Conservation (phyloP, 2,329 filamentous ascomycete genomes). For the Clonostachys rhizophaga region DNA sequence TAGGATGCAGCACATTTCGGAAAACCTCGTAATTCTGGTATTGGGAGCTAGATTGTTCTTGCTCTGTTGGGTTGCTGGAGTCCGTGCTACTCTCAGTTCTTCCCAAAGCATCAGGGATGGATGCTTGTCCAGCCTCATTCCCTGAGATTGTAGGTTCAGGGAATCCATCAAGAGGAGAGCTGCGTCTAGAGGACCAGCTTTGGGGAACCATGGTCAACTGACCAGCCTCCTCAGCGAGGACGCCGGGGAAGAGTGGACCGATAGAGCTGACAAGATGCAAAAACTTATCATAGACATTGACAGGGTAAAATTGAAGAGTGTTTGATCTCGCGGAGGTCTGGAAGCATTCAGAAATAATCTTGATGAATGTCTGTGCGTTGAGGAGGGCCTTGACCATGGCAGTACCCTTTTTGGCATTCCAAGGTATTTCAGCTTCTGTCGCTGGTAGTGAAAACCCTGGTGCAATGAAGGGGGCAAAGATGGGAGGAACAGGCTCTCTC, state of each 20-base stretch:
- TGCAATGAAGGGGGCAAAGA: conserved; percentile 65
- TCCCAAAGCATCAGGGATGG: conserved; percentile 22
- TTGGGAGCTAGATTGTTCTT: conserved; percentile 35
- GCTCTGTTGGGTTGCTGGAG: conserved; percentile 19
- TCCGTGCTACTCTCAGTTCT: conserved; percentile 14
- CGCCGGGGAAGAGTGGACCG: conserved; percentile 72
- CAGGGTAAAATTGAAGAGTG: conserved; percentile 61
- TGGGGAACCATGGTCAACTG: conserved; percentile 70
- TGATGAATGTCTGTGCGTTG: conserved; percentile 70
- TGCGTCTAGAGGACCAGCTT: conserved; percentile 42
- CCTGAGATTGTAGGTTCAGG: not conserved
- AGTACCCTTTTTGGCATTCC: conserved; percentile 62
- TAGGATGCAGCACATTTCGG: conserved; percentile 70
- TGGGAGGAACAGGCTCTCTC: conserved; percentile 48
- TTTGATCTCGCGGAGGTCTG: conserved; percentile 59
- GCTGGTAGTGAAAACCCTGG: conserved; percentile 28
- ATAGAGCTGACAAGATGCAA: conserved; percentile 67
- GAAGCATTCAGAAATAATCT: conserved; percentile 71
- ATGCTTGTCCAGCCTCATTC: conserved; percentile 3
- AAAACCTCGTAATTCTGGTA: conserved; percentile 74
- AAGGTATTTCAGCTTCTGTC: conserved; percentile 23
- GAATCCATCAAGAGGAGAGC: not conserved
- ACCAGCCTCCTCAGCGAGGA: conserved; percentile 79
- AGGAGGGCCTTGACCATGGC: conserved; percentile 73
- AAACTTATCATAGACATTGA: conserved; percentile 86